Conservation (phyloP, 225 moss, liverwort and hornwort genomes). For the Straminergon stramineum region DNA sequence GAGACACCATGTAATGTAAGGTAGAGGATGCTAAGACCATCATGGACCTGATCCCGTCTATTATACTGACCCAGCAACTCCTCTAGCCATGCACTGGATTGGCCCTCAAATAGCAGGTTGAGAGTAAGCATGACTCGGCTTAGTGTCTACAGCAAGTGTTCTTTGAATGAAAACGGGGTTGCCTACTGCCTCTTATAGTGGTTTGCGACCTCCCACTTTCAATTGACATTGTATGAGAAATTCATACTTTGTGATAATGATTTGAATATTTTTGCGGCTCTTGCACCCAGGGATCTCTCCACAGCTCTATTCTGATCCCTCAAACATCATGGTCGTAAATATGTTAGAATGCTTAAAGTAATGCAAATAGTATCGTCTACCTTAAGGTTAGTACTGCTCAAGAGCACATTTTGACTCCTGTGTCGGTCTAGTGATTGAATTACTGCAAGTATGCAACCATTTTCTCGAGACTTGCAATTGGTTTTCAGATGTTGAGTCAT, state of each 20-base stretch:
- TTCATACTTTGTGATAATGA: neutral
- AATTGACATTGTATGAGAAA: neutral
- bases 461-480: neutral
- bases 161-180: neutral
- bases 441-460: neutral
- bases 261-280: neutral
- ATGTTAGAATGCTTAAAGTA: neutral
- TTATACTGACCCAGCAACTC: neutral
- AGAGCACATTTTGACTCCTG: neutral
- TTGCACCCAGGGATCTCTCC: neutral
- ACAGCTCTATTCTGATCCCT: neutral
- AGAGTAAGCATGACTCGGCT: neutral
- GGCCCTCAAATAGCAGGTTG: neutral
- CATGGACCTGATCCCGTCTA: neutral
- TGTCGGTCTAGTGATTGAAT: neutral
- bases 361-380: neutral
- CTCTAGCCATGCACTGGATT: neutral
- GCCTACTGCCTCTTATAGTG: neutral
- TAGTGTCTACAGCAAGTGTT: neutral
- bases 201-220: neutral
- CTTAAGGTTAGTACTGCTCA: neutral
- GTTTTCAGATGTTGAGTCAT: neutral
- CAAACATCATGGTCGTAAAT: neutral
- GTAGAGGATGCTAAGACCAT: neutral
- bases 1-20: neutral